Percentiles rank a stretch among this genome's conserved stretches.
These are phyloP conservation scores for Trichosporon asahii DNA, from an alignment of 1,284 basidiomycete species.

Conservation along the genomic window DNA sequence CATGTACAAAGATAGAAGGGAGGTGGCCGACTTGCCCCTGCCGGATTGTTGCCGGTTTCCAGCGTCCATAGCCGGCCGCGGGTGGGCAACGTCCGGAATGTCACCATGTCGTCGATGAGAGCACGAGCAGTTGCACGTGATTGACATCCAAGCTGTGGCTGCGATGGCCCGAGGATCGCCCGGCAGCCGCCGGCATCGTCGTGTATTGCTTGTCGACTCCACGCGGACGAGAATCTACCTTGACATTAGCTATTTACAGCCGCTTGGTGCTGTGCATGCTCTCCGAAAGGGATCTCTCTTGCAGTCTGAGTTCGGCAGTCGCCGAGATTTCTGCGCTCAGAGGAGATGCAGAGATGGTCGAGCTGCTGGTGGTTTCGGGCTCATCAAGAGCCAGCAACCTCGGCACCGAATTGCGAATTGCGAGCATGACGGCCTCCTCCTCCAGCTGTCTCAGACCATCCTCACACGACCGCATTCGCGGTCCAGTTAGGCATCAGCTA, in stretches of 20 bases:
- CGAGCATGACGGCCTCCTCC: neutral
- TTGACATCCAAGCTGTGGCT: too few species aligned
- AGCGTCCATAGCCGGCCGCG: neutral
- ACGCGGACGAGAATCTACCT: too few species aligned
- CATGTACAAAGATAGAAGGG: neutral
- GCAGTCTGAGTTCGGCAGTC: too few species aligned
- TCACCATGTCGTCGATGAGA: slow-evolving; percentile 14
- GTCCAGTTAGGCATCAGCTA: neutral
- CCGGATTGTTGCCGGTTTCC: neutral
- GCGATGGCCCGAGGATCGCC: neutral
- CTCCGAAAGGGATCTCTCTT: too few species aligned
- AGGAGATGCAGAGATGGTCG: too few species aligned
- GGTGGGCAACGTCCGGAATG: neutral
- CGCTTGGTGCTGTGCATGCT: too few species aligned
- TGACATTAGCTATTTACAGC: too few species aligned
- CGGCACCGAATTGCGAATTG: neutral
- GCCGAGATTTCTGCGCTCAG: too few species aligned
- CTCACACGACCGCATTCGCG: neutral
- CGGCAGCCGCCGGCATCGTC: neutral
- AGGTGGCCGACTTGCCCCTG: neutral
- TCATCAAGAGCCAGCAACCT: neutral
- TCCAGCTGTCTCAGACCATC: neutral
- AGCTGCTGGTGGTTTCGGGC: too few species aligned
- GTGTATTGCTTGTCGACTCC: too few species aligned
- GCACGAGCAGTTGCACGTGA: neutral